Percentiles rank a stretch among this genome's conserved stretches.
phyloP scores from a whole-genome alignment of 2,329 filamentous ascomycete species.

The Coleophoma cylindrospora region DNA sequence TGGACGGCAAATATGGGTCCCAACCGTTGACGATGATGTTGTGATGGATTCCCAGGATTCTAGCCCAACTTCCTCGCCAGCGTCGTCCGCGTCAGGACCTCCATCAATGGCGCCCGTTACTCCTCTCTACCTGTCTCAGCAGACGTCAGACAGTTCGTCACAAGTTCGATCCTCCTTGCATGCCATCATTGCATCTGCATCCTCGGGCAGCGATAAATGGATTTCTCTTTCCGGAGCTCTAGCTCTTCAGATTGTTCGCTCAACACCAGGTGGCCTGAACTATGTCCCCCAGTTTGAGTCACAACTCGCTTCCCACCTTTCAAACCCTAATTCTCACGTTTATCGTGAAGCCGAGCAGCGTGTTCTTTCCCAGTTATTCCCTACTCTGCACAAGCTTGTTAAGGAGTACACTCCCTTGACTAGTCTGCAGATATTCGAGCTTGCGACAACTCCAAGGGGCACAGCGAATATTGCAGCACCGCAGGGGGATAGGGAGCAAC shows the following conservation, averaged over 20 bases:
- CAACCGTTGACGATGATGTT: constrained; percentile 17
- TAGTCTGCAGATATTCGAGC: constrained; percentile 26
- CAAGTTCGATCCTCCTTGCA: constrained; percentile 22
- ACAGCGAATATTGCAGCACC: not conserved
- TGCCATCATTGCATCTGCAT: constrained; percentile 22
- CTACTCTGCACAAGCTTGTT: constrained; percentile 22
- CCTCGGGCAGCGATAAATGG: constrained; percentile 22
- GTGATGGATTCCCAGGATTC: constrained; percentile 13
- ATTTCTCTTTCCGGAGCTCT: constrained; percentile 16
- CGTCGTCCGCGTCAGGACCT: constrained; percentile 20
- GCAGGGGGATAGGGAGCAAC: constrained; percentile 17
- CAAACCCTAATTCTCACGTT: constrained; percentile 18
- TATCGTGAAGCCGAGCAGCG: constrained; percentile 23
- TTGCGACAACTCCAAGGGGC: constrained; percentile 20
- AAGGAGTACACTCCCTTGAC: constrained; percentile 22
- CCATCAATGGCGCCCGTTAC: constrained; percentile 17
- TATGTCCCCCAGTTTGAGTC: constrained; percentile 24
- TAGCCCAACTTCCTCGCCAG: constrained; percentile 24
- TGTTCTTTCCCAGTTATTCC: constrained; percentile 19
- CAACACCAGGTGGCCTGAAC: constrained; percentile 21
- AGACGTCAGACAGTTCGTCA: constrained; percentile 15
- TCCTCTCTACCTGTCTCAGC: constrained; percentile 18
- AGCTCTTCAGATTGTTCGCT: constrained; percentile 26
- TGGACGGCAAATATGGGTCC: constrained; percentile 18
- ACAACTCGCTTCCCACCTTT: constrained; percentile 23